phyloP scores from a whole-genome alignment of 2,329 filamentous ascomycete genomes.

The Ophiostoma triangulosporum region DNA sequence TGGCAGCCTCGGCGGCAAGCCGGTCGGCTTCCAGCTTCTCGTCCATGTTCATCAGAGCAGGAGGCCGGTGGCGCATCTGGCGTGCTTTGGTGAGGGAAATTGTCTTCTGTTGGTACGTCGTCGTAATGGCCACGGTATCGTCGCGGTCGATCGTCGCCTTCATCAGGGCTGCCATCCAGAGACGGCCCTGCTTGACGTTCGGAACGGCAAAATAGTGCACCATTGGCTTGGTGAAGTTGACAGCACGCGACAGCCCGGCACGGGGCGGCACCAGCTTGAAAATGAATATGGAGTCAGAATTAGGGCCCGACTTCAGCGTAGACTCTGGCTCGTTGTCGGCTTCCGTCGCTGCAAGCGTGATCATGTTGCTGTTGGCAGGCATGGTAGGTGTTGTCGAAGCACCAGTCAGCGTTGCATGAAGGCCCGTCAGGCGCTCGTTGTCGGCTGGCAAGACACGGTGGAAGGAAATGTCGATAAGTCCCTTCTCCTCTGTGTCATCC shows the following conservation, averaged over 20 bases:
- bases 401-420: constrained; percentile 85
- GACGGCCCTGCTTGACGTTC: constrained; percentile 69
- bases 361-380: constrained; percentile 32
- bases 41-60: constrained; percentile 66
- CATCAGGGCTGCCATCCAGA: constrained; percentile 98
- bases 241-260: constrained; percentile 71
- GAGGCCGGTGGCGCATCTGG: constrained; percentile 77
- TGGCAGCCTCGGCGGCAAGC: constrained; percentile 3
- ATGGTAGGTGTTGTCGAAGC: constrained; percentile 56
- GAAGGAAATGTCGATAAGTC: constrained; percentile 92
- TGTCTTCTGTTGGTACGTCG: constrained; percentile 93
- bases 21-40: constrained; percentile 24
- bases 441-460: constrained; percentile 93
- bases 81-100: constrained; percentile 83
- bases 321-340: constrained; percentile 32
- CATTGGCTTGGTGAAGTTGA: constrained; percentile 94
- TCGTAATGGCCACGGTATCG: constrained; percentile 62
- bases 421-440: constrained; percentile 74
- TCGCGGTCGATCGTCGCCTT: constrained; percentile 98
- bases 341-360: constrained; percentile 30
- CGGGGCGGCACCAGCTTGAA: constrained; percentile 95
- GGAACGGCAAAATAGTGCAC: constrained; percentile 97
- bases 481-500: constrained; percentile 81
- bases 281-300: constrained; percentile 66
- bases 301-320: constrained; percentile 14